Evolutionary conservation across 108 stramenopile genomes (phyloP).

Genomic region (Fistulifera pelliculosa): DNA sequence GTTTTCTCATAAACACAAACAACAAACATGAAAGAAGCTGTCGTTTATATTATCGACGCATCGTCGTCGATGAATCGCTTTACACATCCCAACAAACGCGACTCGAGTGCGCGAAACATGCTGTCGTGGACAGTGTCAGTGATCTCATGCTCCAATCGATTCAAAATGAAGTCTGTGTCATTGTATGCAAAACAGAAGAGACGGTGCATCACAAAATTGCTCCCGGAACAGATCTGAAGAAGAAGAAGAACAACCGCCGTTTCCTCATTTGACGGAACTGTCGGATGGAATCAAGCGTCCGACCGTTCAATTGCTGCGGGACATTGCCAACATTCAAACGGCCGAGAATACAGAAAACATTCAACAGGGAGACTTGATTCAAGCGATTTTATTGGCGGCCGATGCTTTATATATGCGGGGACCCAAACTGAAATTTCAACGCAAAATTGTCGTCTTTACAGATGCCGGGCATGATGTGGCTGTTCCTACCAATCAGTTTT

Average conservation of each 20-base stretch:
- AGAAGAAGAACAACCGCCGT: conserved; percentile 30
- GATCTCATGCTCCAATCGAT: conserved; percentile 62
- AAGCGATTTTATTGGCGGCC: conserved; percentile 69
- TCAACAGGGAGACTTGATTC: conserved; percentile 48
- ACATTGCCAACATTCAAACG: conserved; percentile 27
- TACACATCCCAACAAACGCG: conserved; percentile 24
- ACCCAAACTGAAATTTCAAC: conserved; percentile 36
- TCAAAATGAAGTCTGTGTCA: conserved; percentile 38
- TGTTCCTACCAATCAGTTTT: conserved; percentile 37
- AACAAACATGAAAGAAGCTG: conserved; percentile 52
- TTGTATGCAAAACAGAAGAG: conserved; percentile 40
- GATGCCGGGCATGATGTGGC: conserved; percentile 60
- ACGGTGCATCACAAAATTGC: conserved; percentile 40
- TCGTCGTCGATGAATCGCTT: conserved; percentile 49
- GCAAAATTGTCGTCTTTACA: conserved; percentile 64
- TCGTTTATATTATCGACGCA: conserved; percentile 61
- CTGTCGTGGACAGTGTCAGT: conserved; percentile 28
- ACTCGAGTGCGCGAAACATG: conserved; percentile 39
- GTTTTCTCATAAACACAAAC: too few species aligned
- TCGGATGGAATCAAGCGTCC: conserved; percentile 24
- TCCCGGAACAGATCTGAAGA: conserved; percentile 12
- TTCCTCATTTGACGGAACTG: conserved; percentile 63
- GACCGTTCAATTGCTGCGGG: conserved; percentile 30
- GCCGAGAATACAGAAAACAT: background rate
- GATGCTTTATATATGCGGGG: conserved; percentile 54